Evolutionary conservation across 371 early-diverging fungal species (phyloP), one percentile per base, ranked within the genome.

Genomic region (Choanephora cucurbitarum): DNA sequence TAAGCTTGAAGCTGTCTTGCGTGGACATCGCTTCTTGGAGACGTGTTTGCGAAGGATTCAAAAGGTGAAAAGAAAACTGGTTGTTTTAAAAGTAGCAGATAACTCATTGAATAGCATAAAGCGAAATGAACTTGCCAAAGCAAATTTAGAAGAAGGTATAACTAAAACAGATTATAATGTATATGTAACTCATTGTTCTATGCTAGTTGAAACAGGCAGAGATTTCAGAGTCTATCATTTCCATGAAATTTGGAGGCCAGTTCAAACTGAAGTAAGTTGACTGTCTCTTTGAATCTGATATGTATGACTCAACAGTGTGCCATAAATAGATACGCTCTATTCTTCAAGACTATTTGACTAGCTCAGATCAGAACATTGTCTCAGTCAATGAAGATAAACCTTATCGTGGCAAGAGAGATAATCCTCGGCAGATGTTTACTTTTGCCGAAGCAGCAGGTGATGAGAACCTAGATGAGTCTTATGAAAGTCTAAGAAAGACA

Each of bases 11-110:
- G 80, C 89, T 7, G 89, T 94, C 8, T 66, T 93, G 1, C 85
- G 91, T 48, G 94, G 90, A 21, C 94, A 94, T 59, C 78, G 85
- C 19, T 91, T 88, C 58, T 77, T 93, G 18, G 79, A 85, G 43
- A 69, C 69, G 9, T 67, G 79, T 55, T 69, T 78, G 1, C 58
- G 67, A 49, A 58, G 72, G 21, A 71, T 79, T 8, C 69, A 71
- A 51, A 73, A 72, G 70, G 79, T 77, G n/a, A n/a, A 62, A n/a
- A 43, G 19, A n/a, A 2, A 21, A 64, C 9, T 3, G n/a, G 17
- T 41, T 42, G 39, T 9, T 44, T 22, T 28, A 39, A 39, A 10
- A 28, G 0, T 5, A 8, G 19, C 15, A 15, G 3, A 32, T 55
- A 70, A 69, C 47, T 67, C 54, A 31, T 72, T 13, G 34, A 65